Evolutionary conservation across 148 eudicot genomes (phyloP), one percentile per base, ranked within the genome.

Genomic region (Cornus florida): DNA sequence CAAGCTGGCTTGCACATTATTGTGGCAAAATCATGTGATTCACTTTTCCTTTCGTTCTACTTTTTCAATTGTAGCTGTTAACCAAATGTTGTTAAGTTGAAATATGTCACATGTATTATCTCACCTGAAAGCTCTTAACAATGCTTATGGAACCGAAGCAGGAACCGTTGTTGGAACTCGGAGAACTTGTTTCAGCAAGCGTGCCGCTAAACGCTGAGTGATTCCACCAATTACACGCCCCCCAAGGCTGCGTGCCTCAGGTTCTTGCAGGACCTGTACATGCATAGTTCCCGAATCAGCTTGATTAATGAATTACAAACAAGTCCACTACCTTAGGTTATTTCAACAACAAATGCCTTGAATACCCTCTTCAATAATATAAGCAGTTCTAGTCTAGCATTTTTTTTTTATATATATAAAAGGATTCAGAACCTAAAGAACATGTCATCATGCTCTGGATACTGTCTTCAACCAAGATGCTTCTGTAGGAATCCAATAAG

Each of bases 181-280:
- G 65, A 95, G 96, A 81, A 93, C 89, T 86, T 95, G 98, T 84
- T 93, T 97, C 86, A 95, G 84, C 53, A 95, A 85, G 68, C 99
- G 95, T 14, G 99, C 99, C 23, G 99, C 98, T 68, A 96, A 86
- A 33, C 99, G 99, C 83, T 96, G 98, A 79, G 94, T 88, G 53
- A 96, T 92, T 75, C 99, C 92, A 82, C 94, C 92, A 79, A 96
- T 75, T 74, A 96, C 92, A 81, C 97, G 95, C 20, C 97, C 88
- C 41, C 99, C 99, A 75, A 96, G 91, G 79, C 77, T 90, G 39
- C 95, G 95, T 75, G 91, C 98, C 82, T 93, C 99, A 9, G 84
- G 91, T 91, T 93, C 91, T 82, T 93, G 95, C 83, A 96, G 90
- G 65, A 92, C 87, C 99, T 96, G 91, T 65, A 77, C 75, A 79